Base-by-base conservation (phyloP, 805 yeast species). In the Metschnikowia gelsemii region DNA sequence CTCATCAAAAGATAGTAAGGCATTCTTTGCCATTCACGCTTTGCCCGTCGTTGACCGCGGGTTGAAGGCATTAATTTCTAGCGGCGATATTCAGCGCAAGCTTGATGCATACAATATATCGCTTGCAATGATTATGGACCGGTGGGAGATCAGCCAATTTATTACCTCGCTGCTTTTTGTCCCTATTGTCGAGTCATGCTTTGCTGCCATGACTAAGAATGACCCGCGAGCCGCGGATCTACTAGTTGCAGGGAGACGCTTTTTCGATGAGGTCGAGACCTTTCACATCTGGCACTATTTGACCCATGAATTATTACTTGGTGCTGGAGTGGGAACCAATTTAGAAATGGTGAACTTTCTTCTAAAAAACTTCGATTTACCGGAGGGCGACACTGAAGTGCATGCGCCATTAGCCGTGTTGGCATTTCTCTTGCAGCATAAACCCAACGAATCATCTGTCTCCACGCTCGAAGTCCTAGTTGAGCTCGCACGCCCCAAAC, bases 61-160 rank as follows among this genome's bases (percentile, higher is more conserved):
- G 0, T 58, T 93, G 9, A 59, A 77, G 26, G 68, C 69, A 5
- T 59, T 77, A 45, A 61, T 84, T 2, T 38, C 52, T 2, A 65
- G 73, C 39, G 26, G 53, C 5, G 38, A 48, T 5, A 53, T 49
- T 26, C 62, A 49, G 12, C 72, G 61, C 41, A 66, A 66, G 21
- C 64, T 78, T 1, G 75, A 70, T 17, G 80, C 85, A 0, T 80
- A 80, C 53, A 78, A 73, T 36, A 81, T 91, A 5, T 73, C 87
- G 2, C 65, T 82, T 13, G 55, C 68, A 3, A 79, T 93, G 0
- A 71, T 90, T 3, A 78, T 90, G 81, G 98, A 93, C 57, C 78
- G 88, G 47, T 93, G 98, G 98, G 99, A 93, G 61, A 81, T 93
- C 30, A 95, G 96, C 9, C 79, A 82, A 8, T 59, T 75, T 11